Evolutionary conservation across 805 yeast genomes (phyloP).

Genomic region (Teunomyces cretensis): DNA sequence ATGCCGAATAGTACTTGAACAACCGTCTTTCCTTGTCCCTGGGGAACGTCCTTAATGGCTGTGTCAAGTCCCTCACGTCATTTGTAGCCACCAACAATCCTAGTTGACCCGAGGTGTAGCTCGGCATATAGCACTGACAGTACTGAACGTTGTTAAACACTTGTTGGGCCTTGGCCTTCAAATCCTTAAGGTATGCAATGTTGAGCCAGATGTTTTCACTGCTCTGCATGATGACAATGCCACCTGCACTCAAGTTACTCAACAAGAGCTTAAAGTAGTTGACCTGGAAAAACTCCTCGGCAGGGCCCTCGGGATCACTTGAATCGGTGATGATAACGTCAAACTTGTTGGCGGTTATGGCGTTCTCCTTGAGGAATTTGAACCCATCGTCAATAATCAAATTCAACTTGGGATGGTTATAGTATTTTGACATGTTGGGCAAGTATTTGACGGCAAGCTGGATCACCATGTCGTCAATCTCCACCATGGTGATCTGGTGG

Average conservation of each 20-base stretch:
- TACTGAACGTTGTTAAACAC: constrained; percentile 66
- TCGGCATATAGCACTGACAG: constrained; percentile 80
- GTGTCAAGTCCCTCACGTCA: constrained; percentile 45
- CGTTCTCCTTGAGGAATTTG: constrained; percentile 55
- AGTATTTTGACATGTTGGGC: constrained; percentile 71
- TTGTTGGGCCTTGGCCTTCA: constrained; percentile 47
- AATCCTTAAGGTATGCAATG: constrained; percentile 47
- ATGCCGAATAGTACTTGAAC: constrained; percentile 64
- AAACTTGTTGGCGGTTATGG: constrained; percentile 37
- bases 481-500: constrained; percentile 74
- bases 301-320: constrained; percentile 95
- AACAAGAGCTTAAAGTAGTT: constrained; percentile 69
- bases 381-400: constrained; percentile 82
- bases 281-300: constrained; percentile 80
- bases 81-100: constrained; percentile 75
- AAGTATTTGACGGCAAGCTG: constrained; percentile 67
- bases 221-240: constrained; percentile 79
- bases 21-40: constrained; percentile 46
- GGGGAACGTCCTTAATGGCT: constrained; percentile 51
- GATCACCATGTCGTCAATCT: constrained; percentile 83
- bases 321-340: constrained; percentile 91
- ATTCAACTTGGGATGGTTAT: constrained; percentile 62
- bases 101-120: constrained; percentile 85
- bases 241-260: constrained; percentile 60
- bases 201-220: constrained; percentile 77